Evolutionary conservation across 1,284 basidiomycete genomes (phyloP).

Genomic region (Puccinia coronata): DNA sequence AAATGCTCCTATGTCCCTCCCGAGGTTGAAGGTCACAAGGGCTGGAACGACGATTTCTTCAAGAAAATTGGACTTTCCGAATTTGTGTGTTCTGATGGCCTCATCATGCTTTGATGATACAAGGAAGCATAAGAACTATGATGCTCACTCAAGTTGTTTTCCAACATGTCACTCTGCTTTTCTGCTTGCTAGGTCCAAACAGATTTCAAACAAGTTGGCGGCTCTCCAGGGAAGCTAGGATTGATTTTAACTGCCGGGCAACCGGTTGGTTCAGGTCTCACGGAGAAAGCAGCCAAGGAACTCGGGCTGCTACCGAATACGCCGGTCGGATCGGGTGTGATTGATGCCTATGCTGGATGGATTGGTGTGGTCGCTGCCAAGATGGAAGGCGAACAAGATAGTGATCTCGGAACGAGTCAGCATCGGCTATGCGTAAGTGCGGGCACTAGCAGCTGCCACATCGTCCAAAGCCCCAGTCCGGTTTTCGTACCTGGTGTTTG

Average conservation of each 20-base stretch:
- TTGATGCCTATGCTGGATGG: slow-evolving; percentile 99
- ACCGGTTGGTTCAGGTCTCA: slow-evolving; percentile 83
- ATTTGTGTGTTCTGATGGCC: slow-evolving; percentile 61
- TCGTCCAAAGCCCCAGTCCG: slow-evolving; percentile 72
- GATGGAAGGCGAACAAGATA: slow-evolving; percentile 61
- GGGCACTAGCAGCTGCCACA: slow-evolving; percentile 93
- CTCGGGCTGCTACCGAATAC: slow-evolving; percentile 85
- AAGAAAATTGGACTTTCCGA: slow-evolving; percentile 74
- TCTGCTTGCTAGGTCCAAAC: slow-evolving; percentile 62
- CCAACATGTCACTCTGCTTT: slow-evolving; percentile 36
- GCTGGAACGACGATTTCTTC: slow-evolving; percentile 89
- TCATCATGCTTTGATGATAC: too few relatives aligned
- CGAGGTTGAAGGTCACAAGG: slow-evolving; percentile 63
- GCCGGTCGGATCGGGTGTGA: slow-evolving; percentile 87
- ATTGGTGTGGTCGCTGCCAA: slow-evolving; percentile 89
- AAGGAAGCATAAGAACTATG: too few relatives aligned
- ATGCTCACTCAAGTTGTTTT: too few relatives aligned
- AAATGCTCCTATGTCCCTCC: slow-evolving; percentile 93
- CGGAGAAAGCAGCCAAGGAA: slow-evolving; percentile 75
- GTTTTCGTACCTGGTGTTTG: slow-evolving; percentile 90
- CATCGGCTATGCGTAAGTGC: slow-evolving; percentile 88
- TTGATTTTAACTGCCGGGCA: slow-evolving; percentile 84
- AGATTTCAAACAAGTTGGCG: slow-evolving; percentile 77
- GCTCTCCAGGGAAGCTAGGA: slow-evolving; percentile 64
- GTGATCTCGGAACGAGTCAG: slow-evolving; percentile 70